Base-by-base conservation (phyloP, 1,284 basidiomycete species). In the Clitocybe nebularis region DNA sequence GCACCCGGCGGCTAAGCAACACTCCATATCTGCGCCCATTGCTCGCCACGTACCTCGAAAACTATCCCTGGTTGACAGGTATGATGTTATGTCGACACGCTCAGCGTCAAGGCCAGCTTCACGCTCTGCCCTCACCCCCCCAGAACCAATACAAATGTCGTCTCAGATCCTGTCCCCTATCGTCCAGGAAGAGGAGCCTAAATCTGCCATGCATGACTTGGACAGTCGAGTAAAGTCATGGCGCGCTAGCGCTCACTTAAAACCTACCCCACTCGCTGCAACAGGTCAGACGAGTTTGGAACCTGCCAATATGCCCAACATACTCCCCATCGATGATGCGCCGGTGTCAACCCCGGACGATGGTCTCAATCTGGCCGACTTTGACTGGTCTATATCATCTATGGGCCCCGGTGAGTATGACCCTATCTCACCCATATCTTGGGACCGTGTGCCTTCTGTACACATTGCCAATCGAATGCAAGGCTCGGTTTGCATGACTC, bases 351-450 rank as follows among this genome's bases (percentile, higher is more conserved):
- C 44, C 10, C 51, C 61, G 9, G 67, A 68, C 6, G 60, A 58
- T 10, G 65, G 64, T 34, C 63, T 85, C 38, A 74, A 82, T 48
- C 59, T 83, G 13, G 77, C 78, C 32, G 83, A 86, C 49, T 88
- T 75, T 54, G 58, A 71, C 7, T 88, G 84, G 81, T 84, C 83
- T 4, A 68, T 78, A 19, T 81, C 81, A 5, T 87, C 84, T 6
- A 63, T 62, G 3, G 83, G 84, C 8, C 84, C 84, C 21, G 65
- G 62, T 17, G 72, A 74, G 43, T 60, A 63, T 34, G 63, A 69
- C 37, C 52, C 63, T 14, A 57, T 66, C 28, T 68, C 66, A 8
- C 55, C 62, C 6, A 44, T 57, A 13, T 66, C 67, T 2, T 65
- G 61, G 56, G 57, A 59, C 48, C 61, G 59, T 39, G 53, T 67